A percentile compares a stretch with the other conserved stretches of the same genome.
Evolutionary conservation across 2,329 filamentous ascomycete genomes (phyloP).

Genomic region (Ophiostoma sp.): DNA sequence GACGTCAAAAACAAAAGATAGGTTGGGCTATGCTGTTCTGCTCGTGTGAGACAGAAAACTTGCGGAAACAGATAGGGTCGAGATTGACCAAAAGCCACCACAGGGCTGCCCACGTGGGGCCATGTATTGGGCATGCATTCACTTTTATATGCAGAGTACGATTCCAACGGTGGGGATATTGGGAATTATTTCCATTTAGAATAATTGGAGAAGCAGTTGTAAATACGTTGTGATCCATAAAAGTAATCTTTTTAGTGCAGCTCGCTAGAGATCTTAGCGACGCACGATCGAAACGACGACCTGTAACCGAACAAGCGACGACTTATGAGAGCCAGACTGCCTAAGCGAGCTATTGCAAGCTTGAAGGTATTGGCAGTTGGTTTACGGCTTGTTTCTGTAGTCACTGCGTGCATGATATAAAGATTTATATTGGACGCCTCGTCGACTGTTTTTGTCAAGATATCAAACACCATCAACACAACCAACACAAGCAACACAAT

Average conservation of each 20-base stretch:
- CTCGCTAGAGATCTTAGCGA: constrained; percentile 3
- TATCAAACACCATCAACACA: background rate
- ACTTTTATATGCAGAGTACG: background rate
- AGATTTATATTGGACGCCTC: background rate
- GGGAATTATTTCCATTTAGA: background rate
- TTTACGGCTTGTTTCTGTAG: background rate
- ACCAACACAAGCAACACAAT: background rate
- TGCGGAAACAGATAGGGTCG: background rate
- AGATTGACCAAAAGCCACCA: background rate
- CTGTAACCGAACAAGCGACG: background rate
- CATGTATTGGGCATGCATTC: background rate
- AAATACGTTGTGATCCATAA: background rate
- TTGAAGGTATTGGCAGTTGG: too few relatives aligned
- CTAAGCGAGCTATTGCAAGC: background rate
- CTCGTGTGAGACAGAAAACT: background rate
- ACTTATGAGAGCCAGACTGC: background rate
- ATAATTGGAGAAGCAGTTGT: background rate
- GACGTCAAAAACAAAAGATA: background rate
- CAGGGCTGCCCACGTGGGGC: background rate
- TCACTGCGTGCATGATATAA: background rate
- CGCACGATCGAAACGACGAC: background rate
- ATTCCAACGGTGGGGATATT: background rate
- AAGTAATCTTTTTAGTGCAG: background rate
- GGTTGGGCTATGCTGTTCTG: background rate
- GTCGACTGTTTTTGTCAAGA: background rate